Conservation (phyloP, 164 flowering plant genomes). For the Saururus chinensis region DNA sequence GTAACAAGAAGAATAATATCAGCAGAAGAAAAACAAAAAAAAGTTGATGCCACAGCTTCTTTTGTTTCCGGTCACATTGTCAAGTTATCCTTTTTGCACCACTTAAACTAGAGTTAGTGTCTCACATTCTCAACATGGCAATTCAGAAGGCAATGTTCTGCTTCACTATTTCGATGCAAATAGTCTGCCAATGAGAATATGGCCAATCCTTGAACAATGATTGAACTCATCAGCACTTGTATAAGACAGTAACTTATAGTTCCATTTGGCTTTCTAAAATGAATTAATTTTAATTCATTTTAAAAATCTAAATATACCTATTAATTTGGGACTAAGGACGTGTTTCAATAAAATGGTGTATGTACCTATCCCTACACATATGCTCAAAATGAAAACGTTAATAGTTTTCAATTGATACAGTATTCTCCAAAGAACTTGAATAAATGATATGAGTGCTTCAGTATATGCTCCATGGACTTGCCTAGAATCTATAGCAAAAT, state of each 20-base stretch:
- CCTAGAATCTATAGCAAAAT: too few species aligned
- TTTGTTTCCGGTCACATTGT: slow-evolving; percentile 36
- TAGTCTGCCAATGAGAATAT: slow-evolving; percentile 75
- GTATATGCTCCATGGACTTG: too few species aligned
- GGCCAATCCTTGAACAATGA: slow-evolving; percentile 91
- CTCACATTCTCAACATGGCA: slow-evolving; percentile 93
- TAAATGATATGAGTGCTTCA: too few species aligned
- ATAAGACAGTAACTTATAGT: too few species aligned
- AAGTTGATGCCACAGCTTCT: not conserved
- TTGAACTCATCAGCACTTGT: slow-evolving; percentile 93
- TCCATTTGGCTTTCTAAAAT: too few species aligned
- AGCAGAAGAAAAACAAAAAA: not conserved
- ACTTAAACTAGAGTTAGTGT: slow-evolving; percentile 64
- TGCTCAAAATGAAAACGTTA: too few species aligned
- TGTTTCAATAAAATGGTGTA: not conserved
- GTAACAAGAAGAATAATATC: slow-evolving; percentile 1
- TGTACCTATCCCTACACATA: too few species aligned
- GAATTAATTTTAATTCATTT: too few species aligned
- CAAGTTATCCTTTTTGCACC: slow-evolving; percentile 69
- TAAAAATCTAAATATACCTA: too few species aligned
- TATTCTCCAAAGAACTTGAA: too few species aligned
- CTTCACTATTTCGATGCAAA: slow-evolving; percentile 47
- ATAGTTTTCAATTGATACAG: too few species aligned
- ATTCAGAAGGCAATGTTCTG: slow-evolving; percentile 42
- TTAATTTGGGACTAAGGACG: too few species aligned